A percentile compares a stretch with the other conserved stretches of the same genome.
These are phyloP conservation scores for Parascedosporium putredinis DNA, from an alignment of 2,329 filamentous ascomycete genomes.

Conservation along the genomic window DNA sequence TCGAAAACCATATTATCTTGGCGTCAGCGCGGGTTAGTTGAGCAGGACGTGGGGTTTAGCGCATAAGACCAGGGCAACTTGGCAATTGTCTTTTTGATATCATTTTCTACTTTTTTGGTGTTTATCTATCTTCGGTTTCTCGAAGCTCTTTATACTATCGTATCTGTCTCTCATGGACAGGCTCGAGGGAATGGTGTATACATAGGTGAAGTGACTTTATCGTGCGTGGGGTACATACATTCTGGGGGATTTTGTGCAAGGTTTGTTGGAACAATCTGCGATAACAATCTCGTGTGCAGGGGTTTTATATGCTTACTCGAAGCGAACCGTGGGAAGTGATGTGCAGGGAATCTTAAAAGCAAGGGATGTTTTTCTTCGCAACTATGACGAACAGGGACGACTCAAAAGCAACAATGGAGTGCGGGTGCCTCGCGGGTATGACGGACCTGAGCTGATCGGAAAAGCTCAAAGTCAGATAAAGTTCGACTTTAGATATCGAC, in stretches of 20 bases:
- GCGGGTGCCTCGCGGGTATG: not conserved
- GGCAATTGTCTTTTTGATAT: not conserved
- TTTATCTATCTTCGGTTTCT: not conserved
- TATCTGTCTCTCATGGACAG: no score
- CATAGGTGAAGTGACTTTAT: no score
- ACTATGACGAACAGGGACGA: no score
- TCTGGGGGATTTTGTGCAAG: not conserved
- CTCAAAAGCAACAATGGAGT: not conserved
- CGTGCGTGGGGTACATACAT: no score
- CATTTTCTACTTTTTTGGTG: not conserved
- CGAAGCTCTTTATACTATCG: no score
- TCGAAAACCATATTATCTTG: no score
- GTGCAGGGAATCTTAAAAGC: not conserved
- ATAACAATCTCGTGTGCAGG: no score
- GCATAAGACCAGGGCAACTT: constrained; percentile 1
- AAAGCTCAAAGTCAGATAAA: not conserved
- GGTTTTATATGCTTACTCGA: no score
- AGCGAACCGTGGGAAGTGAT: not conserved
- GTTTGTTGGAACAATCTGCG: not conserved
- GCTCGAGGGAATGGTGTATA: no score
- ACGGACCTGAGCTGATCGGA: not conserved
- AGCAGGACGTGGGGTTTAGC: not conserved
- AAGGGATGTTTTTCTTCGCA: not conserved
- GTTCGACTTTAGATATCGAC: not conserved
- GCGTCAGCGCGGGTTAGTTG: not conserved